Base-by-base conservation (phyloP, 805 yeast species). In the Scheffersomyces amazonensis region DNA sequence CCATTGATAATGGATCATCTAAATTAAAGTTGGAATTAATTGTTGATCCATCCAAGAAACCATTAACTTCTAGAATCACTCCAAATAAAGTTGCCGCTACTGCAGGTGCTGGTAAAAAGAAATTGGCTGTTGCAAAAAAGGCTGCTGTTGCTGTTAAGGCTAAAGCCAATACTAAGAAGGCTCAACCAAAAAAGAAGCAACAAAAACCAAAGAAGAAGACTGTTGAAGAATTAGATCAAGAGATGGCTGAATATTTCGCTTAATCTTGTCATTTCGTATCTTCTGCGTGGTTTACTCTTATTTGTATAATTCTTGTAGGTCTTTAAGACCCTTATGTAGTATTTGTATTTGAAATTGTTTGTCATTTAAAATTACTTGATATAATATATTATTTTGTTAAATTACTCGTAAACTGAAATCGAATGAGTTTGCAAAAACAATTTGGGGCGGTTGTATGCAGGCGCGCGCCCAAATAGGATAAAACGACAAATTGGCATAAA, bases 211-310 rank as follows among this genome's bases (percentile, higher is more conserved):
- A 61, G 46, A 71, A 73, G 66, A 89, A 89, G 77, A 81, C 96
- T 37, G 74, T 86, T 47, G 98, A 87, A 63, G 91, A 93, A 68
- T 80, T 91, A 59, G 99, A 93, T 68, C 96, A 90, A 61, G 98
- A 91, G 71, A 91, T 93, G 99, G 85, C 89, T 46, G 98, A 90
- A 60, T 91, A 91, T 71, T 90, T 91, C 53, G 81, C 16, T 27
- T 13, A 27, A 27, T 24, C 7, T 7, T 5, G 8, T 24, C 5
- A 8, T 24, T 24, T n/a, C n/a, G n/a, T n/a, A n/a, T n/a, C n/a
- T n/a, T n/a, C n/a, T n/a, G n/a, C n/a, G n/a, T n/a, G n/a, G n/a
- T n/a, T n/a, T n/a, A n/a, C n/a, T n/a, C n/a, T n/a, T n/a, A n/a
- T n/a, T n/a, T n/a, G n/a, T n/a, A n/a, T n/a, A n/a, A n/a, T n/a